phyloP scores from a whole-genome alignment of 108 stramenopile genomes.

The Skeletonema costatum region DNA sequence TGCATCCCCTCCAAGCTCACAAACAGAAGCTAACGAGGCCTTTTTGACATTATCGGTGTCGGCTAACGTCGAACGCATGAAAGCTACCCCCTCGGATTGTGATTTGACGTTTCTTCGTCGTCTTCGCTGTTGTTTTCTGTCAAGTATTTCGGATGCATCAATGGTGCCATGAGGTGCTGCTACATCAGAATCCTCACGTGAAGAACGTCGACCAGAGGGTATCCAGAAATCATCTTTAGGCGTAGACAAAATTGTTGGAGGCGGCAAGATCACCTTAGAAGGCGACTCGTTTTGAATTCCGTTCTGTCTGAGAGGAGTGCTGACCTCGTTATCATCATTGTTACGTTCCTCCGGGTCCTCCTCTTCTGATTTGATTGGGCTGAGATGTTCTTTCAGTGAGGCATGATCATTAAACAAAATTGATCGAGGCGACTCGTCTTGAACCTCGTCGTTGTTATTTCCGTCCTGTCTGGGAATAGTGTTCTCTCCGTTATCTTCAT shows the following conservation, averaged over 20 bases:
- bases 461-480: no score
- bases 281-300: not conserved
- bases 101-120: not conserved
- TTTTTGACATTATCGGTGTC: not conserved
- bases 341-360: not conserved
- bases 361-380: not conserved
- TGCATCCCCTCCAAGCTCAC: not conserved
- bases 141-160: not conserved
- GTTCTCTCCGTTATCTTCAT: not conserved
- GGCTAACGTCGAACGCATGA: not conserved
- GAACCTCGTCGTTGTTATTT: no score
- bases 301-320: not conserved
- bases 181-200: not conserved
- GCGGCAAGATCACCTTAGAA: not conserved
- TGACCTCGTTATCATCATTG: not conserved
- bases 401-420: not conserved
- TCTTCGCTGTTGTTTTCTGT: not conserved
- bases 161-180: not conserved
- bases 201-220: not conserved
- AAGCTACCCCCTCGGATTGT: slow-evolving; percentile 1
- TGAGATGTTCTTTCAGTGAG: not conserved
- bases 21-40: not conserved
- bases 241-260: not conserved
- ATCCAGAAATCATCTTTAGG: not conserved
- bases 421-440: no score